Conservation (phyloP, 768 basidiomycete genomes). For the Russula olivacea region DNA sequence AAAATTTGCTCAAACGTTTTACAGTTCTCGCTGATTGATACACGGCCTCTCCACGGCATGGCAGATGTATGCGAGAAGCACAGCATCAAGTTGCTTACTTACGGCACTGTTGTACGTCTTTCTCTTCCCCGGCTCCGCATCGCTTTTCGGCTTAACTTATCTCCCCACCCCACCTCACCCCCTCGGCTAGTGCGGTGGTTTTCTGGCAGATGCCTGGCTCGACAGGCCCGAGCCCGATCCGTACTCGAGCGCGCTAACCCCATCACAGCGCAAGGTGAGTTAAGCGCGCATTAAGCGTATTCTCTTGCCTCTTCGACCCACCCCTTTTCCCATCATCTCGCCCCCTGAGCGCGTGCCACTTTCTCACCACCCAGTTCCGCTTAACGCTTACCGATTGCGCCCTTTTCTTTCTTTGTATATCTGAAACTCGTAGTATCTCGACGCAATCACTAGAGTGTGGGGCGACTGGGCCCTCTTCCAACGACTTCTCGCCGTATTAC, state of each 20-base stretch:
- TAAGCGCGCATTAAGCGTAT: neutral
- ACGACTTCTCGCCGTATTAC: constrained; percentile 50
- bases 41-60: constrained; percentile 72
- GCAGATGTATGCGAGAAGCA: constrained; percentile 69
- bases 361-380: neutral
- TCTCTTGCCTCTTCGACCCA: too few species aligned
- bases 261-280: constrained; percentile 71
- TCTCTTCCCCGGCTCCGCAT: constrained; percentile 15
- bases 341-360: too few species aligned
- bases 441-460: constrained; percentile 77
- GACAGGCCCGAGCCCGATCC: constrained; percentile 60
- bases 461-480: constrained; percentile 76
- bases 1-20: neutral
- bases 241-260: constrained; percentile 62
- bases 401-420: too few species aligned
- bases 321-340: neutral
- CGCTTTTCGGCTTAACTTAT: constrained; percentile 17
- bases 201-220: constrained; percentile 74
- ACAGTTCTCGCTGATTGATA: constrained; percentile 79
- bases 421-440: constrained; percentile 54
- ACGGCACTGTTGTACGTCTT: constrained; percentile 65
- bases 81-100: constrained; percentile 67
- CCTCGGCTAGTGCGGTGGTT: constrained; percentile 65
- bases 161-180: constrained; percentile 1
- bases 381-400: neutral